These are phyloP conservation scores for Aspergillus nomiae DNA, from an alignment of 2,329 filamentous ascomycete species.

Conservation along the genomic window DNA sequence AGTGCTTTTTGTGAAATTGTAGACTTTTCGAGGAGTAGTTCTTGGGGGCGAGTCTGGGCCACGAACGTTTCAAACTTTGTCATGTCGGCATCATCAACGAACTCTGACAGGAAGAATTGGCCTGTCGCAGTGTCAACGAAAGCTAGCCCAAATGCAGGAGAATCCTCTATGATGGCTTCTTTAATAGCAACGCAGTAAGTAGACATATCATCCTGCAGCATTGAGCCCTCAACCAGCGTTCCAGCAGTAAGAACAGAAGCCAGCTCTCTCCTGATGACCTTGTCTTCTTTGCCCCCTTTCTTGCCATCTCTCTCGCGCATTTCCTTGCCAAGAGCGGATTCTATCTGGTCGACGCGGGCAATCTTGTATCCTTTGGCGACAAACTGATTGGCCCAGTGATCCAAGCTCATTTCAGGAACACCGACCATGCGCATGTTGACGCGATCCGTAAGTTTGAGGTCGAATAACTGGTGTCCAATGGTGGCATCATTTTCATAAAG, in stretches of 20 bases:
- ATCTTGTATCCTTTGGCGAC: conserved; percentile 98
- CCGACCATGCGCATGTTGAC: conserved; percentile 99
- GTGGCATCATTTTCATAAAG: conserved; percentile 98
- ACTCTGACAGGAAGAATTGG: conserved; percentile 90
- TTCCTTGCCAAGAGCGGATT: conserved; percentile 92
- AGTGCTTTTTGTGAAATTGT: conserved; percentile 83
- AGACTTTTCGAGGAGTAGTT: conserved; percentile 86
- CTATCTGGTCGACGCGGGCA: conserved; percentile 92
- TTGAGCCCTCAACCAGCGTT: conserved; percentile 90
- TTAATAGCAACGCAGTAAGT: conserved; percentile 97
- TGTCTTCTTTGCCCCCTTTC: conserved; percentile 70
- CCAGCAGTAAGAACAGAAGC: conserved; percentile 88
- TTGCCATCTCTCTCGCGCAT: conserved; percentile 85
- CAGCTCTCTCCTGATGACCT: conserved; percentile 88
- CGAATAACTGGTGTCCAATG: conserved; percentile 92
- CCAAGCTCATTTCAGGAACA: conserved; percentile 92
- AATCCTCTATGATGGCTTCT: conserved; percentile 67
- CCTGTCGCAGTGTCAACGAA: conserved; percentile 96
- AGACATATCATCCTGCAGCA: conserved; percentile 97
- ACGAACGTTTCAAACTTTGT: conserved; percentile 98
- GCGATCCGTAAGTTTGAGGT: conserved; percentile 94
- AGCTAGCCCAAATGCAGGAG: conserved; percentile 84
- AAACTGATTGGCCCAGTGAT: conserved; percentile 97
- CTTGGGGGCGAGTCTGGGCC: conserved; percentile 85
- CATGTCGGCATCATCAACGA: conserved; percentile 86